Evolutionary conservation across 805 yeast genomes (phyloP), one percentile per base, ranked within the genome.

Genomic region (Diddensiella caesifluorescens): DNA sequence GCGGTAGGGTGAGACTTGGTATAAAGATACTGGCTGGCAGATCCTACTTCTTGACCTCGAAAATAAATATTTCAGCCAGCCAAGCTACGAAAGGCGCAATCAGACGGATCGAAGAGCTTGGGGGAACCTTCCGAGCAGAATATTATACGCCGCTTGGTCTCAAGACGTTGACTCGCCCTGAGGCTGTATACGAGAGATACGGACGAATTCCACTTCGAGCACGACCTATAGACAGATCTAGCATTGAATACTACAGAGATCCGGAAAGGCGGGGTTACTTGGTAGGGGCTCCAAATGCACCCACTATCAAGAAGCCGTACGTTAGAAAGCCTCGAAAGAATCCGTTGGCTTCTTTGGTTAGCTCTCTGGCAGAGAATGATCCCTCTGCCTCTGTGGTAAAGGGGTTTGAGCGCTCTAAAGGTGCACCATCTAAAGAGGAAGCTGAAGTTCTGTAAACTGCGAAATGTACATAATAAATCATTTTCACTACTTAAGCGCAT

Each of bases 201-300:
- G 95, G 94, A 13, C 77, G 87, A 50, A 61, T 89, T 12, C 97
- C 97, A 34, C 61, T 86, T 50, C 79, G 76, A 39, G 88, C 97
- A 1, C 77, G 88, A 62, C 98, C 98, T 10, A 82, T 81, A 5
- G 79, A 76, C 53, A 77, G 84, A 64, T 82, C 85, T 63, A 87
- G 83, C 56, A 79, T 90, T 43, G 77, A 77, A 44, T 86, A 71
- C 63, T 90, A 92, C 66, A 76, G 87, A 37, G 73, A 78, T 59
- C 72, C 74, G 2, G 78, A 70, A 27, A 78, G 77, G 56, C 74
- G 87, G 51, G 98, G 98, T 5, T 90, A 86, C 59, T 64, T 52
- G 48, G 55, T 52, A 13, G 54, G 42, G 12, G 48, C 51, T 2
- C 45, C 48, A 9, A 43, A 44, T 20, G 50, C 49, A 2, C 55